phyloP scores from a whole-genome alignment of 1,284 basidiomycete species.

The Tilletia indica region DNA sequence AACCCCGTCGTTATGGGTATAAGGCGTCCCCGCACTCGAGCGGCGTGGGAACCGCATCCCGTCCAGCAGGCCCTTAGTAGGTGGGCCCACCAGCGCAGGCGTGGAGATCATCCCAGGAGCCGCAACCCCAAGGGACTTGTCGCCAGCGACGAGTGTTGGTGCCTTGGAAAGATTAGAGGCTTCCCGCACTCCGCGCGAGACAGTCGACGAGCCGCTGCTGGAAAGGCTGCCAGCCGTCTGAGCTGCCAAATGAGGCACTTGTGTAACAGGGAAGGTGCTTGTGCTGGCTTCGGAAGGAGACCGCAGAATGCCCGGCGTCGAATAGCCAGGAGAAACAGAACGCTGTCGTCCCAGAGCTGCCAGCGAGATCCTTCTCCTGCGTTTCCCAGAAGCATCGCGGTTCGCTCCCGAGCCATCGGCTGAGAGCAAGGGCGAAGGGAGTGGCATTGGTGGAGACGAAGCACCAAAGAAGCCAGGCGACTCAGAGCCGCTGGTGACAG shows the following conservation, averaged over 20 bases:
- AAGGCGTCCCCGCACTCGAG: neutral
- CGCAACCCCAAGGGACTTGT: neutral
- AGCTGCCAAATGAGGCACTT: neutral
- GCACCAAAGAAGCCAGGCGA: neutral
- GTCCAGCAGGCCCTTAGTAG: neutral
- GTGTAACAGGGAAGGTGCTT: neutral
- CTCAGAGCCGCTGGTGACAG: neutral
- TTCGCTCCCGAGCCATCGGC: neutral
- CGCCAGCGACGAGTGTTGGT: neutral
- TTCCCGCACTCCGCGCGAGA: neutral
- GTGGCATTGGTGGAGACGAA: neutral
- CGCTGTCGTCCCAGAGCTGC: neutral
- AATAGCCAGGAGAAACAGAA: neutral
- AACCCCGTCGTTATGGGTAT: neutral
- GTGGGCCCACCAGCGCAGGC: neutral
- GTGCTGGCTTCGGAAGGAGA: constrained; percentile 2
- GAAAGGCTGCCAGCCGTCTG: constrained; percentile 3
- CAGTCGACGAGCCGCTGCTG: constrained; percentile 9
- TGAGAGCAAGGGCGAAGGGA: neutral
- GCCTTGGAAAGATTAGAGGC: neutral
- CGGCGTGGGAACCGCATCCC: neutral
- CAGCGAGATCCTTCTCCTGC: neutral
- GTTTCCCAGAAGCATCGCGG: constrained; percentile 8
- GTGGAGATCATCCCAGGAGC: constrained; percentile 6
- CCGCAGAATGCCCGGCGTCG: neutral